Conservation (phyloP, 805 yeast genomes). For the Teunomyces cretensis region DNA sequence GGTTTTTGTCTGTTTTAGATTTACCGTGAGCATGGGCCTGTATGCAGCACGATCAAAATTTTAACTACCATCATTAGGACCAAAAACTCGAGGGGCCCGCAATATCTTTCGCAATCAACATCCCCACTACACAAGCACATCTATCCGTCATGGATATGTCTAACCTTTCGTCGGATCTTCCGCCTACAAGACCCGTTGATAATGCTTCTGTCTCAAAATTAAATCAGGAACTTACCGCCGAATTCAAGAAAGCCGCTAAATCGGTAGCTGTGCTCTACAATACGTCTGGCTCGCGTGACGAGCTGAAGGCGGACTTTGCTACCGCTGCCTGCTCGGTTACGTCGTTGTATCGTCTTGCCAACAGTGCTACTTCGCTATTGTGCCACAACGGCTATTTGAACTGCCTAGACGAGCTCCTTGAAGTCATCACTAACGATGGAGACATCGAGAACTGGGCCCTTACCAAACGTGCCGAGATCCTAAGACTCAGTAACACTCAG, state of each 20-base stretch:
- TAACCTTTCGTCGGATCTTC: conserved; percentile 55
- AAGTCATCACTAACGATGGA: conserved; percentile 36
- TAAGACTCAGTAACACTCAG: conserved; percentile 8
- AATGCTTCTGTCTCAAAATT: conserved; percentile 48
- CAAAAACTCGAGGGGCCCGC: too few relatives aligned
- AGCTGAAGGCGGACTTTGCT: conserved; percentile 33
- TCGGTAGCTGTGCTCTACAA: conserved; percentile 58
- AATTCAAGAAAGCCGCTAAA: conserved; percentile 70
- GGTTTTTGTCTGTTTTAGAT: too few relatives aligned
- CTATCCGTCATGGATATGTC: conserved; percentile 55
- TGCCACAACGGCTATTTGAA: conserved; percentile 60
- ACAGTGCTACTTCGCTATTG: conserved; percentile 47
- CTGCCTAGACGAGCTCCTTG: conserved; percentile 57
- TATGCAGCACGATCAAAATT: not conserved
- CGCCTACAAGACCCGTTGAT: conserved; percentile 49
- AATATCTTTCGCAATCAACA: too few relatives aligned
- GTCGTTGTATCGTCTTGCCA: conserved; percentile 59
- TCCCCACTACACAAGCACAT: not conserved
- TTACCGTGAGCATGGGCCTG: not conserved
- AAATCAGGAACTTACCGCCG: conserved; percentile 54
- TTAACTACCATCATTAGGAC: too few relatives aligned
- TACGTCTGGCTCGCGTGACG: conserved; percentile 15
- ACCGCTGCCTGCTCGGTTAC: conserved; percentile 45
- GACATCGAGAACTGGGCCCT: conserved; percentile 57
- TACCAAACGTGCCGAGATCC: conserved; percentile 45